phyloP scores from a whole-genome alignment of 495 filamentous ascomycete genomes.

The Neurospora hispaniola region DNA sequence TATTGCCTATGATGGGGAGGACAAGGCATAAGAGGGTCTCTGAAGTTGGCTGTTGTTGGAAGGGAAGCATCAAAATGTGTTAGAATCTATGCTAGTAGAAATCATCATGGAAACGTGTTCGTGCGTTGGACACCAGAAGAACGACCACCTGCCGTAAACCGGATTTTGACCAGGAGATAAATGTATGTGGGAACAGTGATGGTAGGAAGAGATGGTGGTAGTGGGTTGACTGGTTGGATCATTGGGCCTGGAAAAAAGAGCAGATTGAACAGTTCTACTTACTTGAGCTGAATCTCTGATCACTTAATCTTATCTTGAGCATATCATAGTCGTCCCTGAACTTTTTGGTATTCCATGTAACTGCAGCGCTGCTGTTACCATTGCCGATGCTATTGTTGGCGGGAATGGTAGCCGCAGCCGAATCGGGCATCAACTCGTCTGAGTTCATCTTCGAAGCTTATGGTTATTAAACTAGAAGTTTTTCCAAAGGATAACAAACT shows the following conservation, averaged over 20 bases:
- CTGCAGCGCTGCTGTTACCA: slow-evolving; percentile 1
- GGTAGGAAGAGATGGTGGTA: background rate
- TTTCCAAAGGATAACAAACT: background rate
- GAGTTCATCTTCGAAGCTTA: slow-evolving; percentile 11
- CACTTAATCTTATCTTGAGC: slow-evolving; percentile 21
- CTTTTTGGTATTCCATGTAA: slow-evolving; percentile 23
- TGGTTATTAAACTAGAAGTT: background rate
- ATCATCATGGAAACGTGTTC: background rate
- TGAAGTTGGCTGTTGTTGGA: slow-evolving; percentile 22
- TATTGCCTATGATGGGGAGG: slow-evolving; percentile 21
- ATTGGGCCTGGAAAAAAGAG: background rate
- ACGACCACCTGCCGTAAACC: background rate
- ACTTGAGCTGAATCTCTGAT: slow-evolving; percentile 33
- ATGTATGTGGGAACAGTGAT: background rate
- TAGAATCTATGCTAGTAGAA: background rate
- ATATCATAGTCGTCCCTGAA: slow-evolving; percentile 45
- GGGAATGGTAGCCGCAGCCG: background rate
- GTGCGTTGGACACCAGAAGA: background rate
- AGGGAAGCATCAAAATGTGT: background rate
- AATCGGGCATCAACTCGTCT: slow-evolving; percentile 20
- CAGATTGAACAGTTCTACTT: slow-evolving; percentile 5
- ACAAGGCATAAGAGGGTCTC: slow-evolving; percentile 31
- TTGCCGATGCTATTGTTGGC: background rate
- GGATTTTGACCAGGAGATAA: background rate
- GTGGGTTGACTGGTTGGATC: background rate